These are phyloP conservation scores for Pisolithus thermaeus DNA, from an alignment of 1,284 basidiomycete genomes.

Conservation along the genomic window DNA sequence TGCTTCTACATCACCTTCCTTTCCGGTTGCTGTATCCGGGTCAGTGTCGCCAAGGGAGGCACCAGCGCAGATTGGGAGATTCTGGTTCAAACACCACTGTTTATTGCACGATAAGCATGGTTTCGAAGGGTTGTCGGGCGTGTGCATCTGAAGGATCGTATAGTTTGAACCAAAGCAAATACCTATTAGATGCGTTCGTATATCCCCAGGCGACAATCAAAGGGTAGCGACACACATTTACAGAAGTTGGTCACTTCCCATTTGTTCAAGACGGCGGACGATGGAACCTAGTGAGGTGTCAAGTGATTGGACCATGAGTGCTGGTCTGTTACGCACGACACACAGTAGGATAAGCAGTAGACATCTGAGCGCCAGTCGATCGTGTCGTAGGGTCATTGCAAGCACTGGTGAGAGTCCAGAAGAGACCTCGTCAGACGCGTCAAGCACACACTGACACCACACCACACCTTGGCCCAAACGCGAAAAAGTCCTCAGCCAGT, in stretches of 20 bases:
- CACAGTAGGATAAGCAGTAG: slow-evolving; percentile 14
- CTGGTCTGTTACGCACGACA: slow-evolving; percentile 21
- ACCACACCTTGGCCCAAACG: neutral
- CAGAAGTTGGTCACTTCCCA: slow-evolving; percentile 83
- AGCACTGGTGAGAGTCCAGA: slow-evolving; percentile 14
- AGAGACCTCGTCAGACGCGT: slow-evolving; percentile 6
- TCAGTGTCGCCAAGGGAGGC: slow-evolving; percentile 83
- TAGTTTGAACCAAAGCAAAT: slow-evolving; percentile 88
- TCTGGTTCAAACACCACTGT: slow-evolving; percentile 93
- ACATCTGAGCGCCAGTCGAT: slow-evolving; percentile 10
- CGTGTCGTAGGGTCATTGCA: slow-evolving; percentile 17
- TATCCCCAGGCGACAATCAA: neutral
- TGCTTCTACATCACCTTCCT: slow-evolving; percentile 93
- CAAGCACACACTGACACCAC: neutral
- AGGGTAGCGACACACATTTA: slow-evolving; percentile 53
- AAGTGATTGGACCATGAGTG: slow-evolving; percentile 5
- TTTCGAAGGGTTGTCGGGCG: slow-evolving; percentile 78
- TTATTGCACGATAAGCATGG: slow-evolving; percentile 92
- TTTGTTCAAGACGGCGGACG: slow-evolving; percentile 50
- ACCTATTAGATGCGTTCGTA: slow-evolving; percentile 42
- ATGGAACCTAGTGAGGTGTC: slow-evolving; percentile 36
- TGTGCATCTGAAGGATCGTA: slow-evolving; percentile 77
- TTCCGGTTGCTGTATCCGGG: slow-evolving; percentile 90
- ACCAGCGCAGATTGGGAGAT: slow-evolving; percentile 79
- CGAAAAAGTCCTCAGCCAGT: neutral